Conservation (phyloP, 805 yeast species). For the Yamadazyma insecticola region DNA sequence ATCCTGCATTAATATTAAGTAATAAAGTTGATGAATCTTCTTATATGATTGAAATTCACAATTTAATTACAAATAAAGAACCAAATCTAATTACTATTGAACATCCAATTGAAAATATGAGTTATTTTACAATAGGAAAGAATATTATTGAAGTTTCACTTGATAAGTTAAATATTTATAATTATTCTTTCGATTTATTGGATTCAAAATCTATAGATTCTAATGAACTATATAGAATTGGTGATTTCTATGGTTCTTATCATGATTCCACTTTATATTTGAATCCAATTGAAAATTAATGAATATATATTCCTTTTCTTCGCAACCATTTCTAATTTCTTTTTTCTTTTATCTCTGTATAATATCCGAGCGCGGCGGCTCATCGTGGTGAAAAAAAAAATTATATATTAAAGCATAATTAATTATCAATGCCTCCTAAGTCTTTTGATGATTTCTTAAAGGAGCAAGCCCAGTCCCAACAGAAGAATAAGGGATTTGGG, state of each 20-base stretch:
- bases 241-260: constrained; percentile 5
- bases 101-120: not conserved
- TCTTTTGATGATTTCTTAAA: constrained; percentile 52
- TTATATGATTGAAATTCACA: constrained; percentile 6
- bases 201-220: constrained; percentile 2
- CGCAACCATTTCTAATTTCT: no score
- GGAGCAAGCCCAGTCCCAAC: constrained; percentile 27
- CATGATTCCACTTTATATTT: no score
- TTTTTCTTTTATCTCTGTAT: no score
- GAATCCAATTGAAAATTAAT: no score
- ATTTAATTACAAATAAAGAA: constrained; percentile 1
- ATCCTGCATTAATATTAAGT: constrained; percentile 2
- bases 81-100: not conserved
- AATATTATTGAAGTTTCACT: constrained; percentile 6
- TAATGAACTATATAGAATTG: constrained; percentile 4
- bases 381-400: no score
- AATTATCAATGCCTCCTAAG: no score
- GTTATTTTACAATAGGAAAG: not conserved
- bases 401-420: no score
- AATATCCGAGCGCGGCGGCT: no score
- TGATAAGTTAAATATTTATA: constrained; percentile 2
- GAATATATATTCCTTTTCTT: no score
- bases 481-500: constrained; percentile 28
- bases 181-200: constrained; percentile 2
- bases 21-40: constrained; percentile 5